These are phyloP conservation scores for Aureobasidium vineae DNA, from an alignment of 2,329 filamentous ascomycete species.

Conservation along the genomic window DNA sequence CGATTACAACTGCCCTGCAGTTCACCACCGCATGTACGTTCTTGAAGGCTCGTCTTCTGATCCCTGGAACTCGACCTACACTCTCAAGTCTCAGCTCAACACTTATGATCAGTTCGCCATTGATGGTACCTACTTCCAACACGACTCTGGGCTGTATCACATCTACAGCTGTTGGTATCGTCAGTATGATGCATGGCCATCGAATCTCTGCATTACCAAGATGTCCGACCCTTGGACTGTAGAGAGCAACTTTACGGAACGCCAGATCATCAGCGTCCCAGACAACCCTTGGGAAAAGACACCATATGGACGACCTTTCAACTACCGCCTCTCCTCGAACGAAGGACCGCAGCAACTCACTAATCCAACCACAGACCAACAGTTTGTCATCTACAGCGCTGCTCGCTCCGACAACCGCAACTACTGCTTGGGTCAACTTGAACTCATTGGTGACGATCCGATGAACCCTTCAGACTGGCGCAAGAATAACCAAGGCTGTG, in stretches of 20 bases:
- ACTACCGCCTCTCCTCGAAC: conserved; percentile 50
- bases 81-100: conserved; percentile 48
- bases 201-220: conserved; percentile 55
- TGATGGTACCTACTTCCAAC: conserved; percentile 54
- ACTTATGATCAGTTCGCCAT: conserved; percentile 56
- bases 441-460: conserved; percentile 50
- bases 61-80: conserved; percentile 49
- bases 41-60: conserved; percentile 46
- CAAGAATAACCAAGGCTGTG: conserved; percentile 48
- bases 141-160: conserved; percentile 44
- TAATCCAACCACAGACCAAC: conserved; percentile 49
- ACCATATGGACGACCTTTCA: conserved; percentile 49
- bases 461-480: conserved; percentile 51
- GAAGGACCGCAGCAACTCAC: conserved; percentile 53
- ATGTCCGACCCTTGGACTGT: conserved; percentile 51
- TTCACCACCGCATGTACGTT: conserved; percentile 54
- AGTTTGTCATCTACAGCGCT: conserved; percentile 52
- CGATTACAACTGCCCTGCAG: conserved; percentile 50
- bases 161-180: conserved; percentile 46
- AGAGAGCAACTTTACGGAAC: conserved; percentile 46
- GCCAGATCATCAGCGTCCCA: conserved; percentile 50
- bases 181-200: conserved; percentile 51
- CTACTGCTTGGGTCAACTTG: conserved; percentile 54
- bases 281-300: conserved; percentile 54
- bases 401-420: conserved; percentile 53